A percentile compares a stretch with the other conserved stretches of the same genome.
These are phyloP conservation scores for Lactifluus hygrophoroides DNA, from an alignment of 768 basidiomycete genomes.

Conservation along the genomic window DNA sequence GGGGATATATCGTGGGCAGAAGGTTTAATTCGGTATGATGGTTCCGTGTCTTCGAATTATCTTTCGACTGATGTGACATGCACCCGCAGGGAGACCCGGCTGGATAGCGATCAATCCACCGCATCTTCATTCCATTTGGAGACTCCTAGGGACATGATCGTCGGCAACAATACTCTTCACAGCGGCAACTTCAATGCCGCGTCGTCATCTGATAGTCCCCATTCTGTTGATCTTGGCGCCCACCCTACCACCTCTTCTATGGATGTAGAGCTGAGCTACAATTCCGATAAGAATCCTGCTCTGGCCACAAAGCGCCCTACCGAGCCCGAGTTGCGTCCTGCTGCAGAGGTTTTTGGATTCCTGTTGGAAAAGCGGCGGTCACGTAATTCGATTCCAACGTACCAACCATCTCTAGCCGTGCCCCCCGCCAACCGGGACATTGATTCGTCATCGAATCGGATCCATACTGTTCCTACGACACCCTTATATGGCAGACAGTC, in stretches of 20 bases:
- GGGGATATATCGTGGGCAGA: conserved; percentile 86
- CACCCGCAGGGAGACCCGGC: conserved; percentile 37
- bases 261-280: conserved; percentile 61
- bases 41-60: background rate
- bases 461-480: conserved; percentile 4
- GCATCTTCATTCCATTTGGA: conserved; percentile 41
- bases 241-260: conserved; percentile 57
- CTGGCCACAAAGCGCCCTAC: conserved; percentile 18
- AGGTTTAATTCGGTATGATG: conserved; percentile 49
- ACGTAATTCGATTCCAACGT: conserved; percentile 28
- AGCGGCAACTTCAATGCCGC: conserved; percentile 30
- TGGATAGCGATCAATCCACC: conserved; percentile 30
- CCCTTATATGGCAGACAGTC: conserved; percentile 4
- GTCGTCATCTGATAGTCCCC: conserved; percentile 33
- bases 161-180: conserved; percentile 25
- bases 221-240: conserved; percentile 31
- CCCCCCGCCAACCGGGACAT: conserved; percentile 27
- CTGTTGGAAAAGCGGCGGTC: conserved; percentile 41
- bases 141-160: conserved; percentile 44
- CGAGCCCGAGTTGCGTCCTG: conserved; percentile 46
- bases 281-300: conserved; percentile 31
- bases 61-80: background rate
- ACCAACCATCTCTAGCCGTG: conserved; percentile 33
- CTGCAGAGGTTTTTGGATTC: conserved; percentile 71
- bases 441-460: conserved; percentile 1